Base-by-base conservation (phyloP, 2,329 filamentous ascomycete genomes). In the Hawksworthiomyces lignivorus region DNA sequence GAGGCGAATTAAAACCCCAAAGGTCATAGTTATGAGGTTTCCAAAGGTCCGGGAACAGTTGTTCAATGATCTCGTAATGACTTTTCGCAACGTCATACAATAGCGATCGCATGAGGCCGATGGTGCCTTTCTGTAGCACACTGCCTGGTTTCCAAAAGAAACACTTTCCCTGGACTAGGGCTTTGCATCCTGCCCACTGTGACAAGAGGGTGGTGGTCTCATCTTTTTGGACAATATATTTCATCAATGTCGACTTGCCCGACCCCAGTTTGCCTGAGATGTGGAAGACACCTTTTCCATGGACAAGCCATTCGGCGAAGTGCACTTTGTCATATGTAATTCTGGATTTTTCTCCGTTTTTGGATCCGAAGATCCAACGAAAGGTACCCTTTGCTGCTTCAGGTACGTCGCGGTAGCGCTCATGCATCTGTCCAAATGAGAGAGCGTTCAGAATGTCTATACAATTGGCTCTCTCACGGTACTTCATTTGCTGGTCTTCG, bases 211-310 rank as follows among this genome's bases (percentile, higher is more conserved):
- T 4, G 1, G 7, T 3, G 4, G 43, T 35, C 19, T 20, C 34
- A 1, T 6, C 3, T 19, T 38, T 24, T 3, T 18, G 5, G 7
- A 18, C 5, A 7, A 45, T 4, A 2, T n/a, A 19, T 9, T 45
- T 45, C 38, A 45, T 30, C n/a, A 45, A 24, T 12, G 43, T 37
- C 3, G 43, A 45, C 29, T 45, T 45, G 18, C 43, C 43, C 1
- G 43, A 38, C n/a, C 38, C 43, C 4, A 35, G 22, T 20, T 45
- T 45, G 3, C 43, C 43, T 1, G 33, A 30, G 8, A 45, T 35
- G 9, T 45, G 43, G 14, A 41, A 45, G 5, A 45, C 35, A 7
- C 39, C 43, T 6, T 14, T 12, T 8, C 33, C 43, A 7, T 27
- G 8, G 5, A 26, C 11, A 7, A 45, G 35, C 43, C 43, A 45